Conservation (phyloP, 192 early-diverging fungal genomes). For the Borealophlyctis nickersoniae region DNA sequence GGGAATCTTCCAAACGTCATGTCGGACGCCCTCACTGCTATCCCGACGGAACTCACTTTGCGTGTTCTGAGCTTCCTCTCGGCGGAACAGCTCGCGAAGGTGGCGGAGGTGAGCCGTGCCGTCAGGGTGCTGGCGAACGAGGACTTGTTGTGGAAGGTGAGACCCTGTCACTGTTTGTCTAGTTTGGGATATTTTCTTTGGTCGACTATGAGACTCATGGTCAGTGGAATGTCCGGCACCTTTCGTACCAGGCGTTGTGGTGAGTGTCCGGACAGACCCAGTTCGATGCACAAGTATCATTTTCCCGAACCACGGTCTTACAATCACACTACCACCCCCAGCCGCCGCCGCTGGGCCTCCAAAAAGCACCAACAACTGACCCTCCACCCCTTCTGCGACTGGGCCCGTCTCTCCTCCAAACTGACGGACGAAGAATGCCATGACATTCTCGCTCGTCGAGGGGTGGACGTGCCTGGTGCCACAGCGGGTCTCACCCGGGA, state of each 20-base stretch:
- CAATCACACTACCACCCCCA: not conserved
- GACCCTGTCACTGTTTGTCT: too few species aligned
- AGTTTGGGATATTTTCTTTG: not conserved
- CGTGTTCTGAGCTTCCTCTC: not conserved
- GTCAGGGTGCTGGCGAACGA: not conserved
- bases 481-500: not conserved
- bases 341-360: not conserved
- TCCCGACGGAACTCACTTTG: not conserved
- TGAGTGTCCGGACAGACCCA: too few species aligned
- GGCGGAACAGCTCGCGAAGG: not conserved
- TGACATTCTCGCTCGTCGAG: not conserved
- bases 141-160: not conserved
- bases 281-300: too few species aligned
- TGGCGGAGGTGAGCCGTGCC: not conserved
- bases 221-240: not conserved
- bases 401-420: not conserved
- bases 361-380: not conserved
- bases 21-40: too few species aligned
- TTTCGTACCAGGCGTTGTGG: too few species aligned
- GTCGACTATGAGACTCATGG: not conserved
- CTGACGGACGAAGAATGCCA: not conserved
- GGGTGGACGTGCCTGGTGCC: not conserved
- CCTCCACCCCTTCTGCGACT: not conserved
- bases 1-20: too few species aligned
- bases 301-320: not conserved